A percentile compares a stretch with the other conserved stretches of the same genome.
Evolutionary conservation across 1,139 yeast genomes (phyloP).

Genomic region (Komagataea norvegica): DNA sequence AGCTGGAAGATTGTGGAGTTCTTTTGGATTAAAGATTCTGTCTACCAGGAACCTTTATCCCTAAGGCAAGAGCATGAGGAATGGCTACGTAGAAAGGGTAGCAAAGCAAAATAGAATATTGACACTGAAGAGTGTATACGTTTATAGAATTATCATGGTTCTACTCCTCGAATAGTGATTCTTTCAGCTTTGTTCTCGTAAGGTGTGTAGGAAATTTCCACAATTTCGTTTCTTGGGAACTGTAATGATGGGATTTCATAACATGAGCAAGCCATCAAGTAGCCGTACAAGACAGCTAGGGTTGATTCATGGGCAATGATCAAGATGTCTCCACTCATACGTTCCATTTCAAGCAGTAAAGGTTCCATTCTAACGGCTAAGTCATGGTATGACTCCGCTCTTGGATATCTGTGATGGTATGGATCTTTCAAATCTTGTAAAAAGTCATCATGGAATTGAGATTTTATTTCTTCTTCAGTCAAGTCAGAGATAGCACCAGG

Average conservation of each 20-base stretch:
- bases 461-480: slow-evolving; percentile 52
- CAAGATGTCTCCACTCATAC: slow-evolving; percentile 81
- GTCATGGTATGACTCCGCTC: slow-evolving; percentile 95
- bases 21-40: slow-evolving; percentile 56
- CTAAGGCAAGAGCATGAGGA: slow-evolving; percentile 30
- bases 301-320: slow-evolving; percentile 93
- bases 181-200: slow-evolving; percentile 70
- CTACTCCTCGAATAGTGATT: slow-evolving; percentile 37
- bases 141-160: slow-evolving; percentile 6
- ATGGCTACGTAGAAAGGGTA: slow-evolving; percentile 27
- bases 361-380: slow-evolving; percentile 94
- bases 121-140: no score
- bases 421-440: slow-evolving; percentile 68
- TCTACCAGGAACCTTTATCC: slow-evolving; percentile 37
- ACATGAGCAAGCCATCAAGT: slow-evolving; percentile 87
- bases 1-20: slow-evolving; percentile 41
- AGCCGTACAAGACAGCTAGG: slow-evolving; percentile 84
- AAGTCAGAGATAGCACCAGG: slow-evolving; percentile 85
- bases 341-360: slow-evolving; percentile 83
- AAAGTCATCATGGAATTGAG: slow-evolving; percentile 65
- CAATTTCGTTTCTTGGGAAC: slow-evolving; percentile 77
- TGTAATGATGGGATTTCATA: slow-evolving; percentile 75
- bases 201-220: slow-evolving; percentile 85
- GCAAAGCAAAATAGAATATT: slow-evolving; percentile 5
- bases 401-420: slow-evolving; percentile 85